phyloP scores from a whole-genome alignment of 768 basidiomycete species.

The Termitomyces sp. region DNA sequence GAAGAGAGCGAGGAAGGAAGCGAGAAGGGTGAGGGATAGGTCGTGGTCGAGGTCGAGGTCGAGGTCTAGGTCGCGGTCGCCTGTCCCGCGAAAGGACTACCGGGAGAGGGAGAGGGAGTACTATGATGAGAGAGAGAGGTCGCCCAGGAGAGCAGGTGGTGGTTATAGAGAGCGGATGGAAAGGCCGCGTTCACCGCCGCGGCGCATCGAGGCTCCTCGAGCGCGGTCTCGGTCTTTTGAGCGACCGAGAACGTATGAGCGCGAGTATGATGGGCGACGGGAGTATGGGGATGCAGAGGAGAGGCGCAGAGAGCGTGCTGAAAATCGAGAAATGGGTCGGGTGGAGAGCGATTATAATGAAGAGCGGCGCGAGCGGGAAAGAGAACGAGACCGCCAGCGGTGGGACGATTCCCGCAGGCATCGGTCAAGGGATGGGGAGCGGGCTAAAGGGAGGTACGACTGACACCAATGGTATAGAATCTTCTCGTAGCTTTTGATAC shows the following conservation, averaged over 20 bases:
- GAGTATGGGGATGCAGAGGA: not conserved
- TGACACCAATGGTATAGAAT: not conserved
- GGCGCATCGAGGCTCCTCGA: conserved; percentile 15
- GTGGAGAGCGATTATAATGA: conserved; percentile 23
- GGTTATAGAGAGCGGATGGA: not conserved
- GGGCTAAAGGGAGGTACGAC: not conserved
- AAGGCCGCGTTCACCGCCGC: conserved; percentile 3
- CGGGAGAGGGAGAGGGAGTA: conserved; percentile 18
- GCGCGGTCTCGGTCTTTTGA: conserved; percentile 8
- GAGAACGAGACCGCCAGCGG: conserved; percentile 41
- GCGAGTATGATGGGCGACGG: not conserved
- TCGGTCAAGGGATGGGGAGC: not conserved
- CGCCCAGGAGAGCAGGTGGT: not conserved
- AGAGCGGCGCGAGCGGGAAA: conserved; percentile 18
- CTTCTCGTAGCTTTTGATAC: too few relatives aligned
- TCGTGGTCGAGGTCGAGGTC: conserved; percentile 17
- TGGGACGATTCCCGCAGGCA: conserved; percentile 36
- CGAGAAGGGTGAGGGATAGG: conserved; percentile 18
- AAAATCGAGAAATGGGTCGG: not conserved
- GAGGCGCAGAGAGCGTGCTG: not conserved
- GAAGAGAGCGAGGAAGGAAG: conserved; percentile 26
- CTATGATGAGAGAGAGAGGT: not conserved
- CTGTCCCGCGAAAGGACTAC: conserved; percentile 16
- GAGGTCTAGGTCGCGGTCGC: conserved; percentile 19
- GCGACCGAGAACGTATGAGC: not conserved